These are phyloP conservation scores for Candida krabiensis DNA, from an alignment of 805 yeast species.

Conservation along the genomic window DNA sequence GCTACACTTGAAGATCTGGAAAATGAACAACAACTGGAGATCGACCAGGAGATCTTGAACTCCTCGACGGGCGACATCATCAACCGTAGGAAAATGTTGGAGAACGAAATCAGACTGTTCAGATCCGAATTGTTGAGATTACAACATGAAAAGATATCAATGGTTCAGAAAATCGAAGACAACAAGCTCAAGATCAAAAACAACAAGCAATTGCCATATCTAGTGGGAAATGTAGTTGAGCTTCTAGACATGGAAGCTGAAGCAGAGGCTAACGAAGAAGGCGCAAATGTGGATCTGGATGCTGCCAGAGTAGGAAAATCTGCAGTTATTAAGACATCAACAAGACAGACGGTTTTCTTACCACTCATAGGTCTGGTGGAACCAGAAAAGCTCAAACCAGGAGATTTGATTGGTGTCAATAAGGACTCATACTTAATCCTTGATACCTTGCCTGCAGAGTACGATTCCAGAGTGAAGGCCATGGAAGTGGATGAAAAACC, in stretches of 20 bases:
- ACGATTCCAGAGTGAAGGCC: slow-evolving; percentile 96
- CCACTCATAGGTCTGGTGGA: slow-evolving; percentile 96
- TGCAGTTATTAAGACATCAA: slow-evolving; percentile 97
- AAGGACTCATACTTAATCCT: slow-evolving; percentile 92
- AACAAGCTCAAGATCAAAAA: slow-evolving; percentile 95
- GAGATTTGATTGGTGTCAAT: slow-evolving; percentile 95
- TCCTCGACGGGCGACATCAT: slow-evolving; percentile 80
- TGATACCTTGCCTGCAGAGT: slow-evolving; percentile 95
- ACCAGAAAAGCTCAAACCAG: slow-evolving; percentile 89
- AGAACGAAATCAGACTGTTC: slow-evolving; percentile 94
- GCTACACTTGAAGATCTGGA: slow-evolving; percentile 85
- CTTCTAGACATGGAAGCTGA: slow-evolving; percentile 85
- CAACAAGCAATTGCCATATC: slow-evolving; percentile 91
- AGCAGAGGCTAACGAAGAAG: slow-evolving; percentile 80
- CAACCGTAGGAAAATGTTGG: slow-evolving; percentile 84
- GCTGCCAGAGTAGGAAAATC: slow-evolving; percentile 90
- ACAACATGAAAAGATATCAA: slow-evolving; percentile 87
- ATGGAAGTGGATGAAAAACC: slow-evolving; percentile 99
- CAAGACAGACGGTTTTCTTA: slow-evolving; percentile 94
- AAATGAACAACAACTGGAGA: slow-evolving; percentile 50
- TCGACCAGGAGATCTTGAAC: slow-evolving; percentile 79
- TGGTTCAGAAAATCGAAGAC: slow-evolving; percentile 92
- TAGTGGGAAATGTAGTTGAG: slow-evolving; percentile 96
- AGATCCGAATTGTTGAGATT: slow-evolving; percentile 87
- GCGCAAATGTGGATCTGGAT: slow-evolving; percentile 92